Evolutionary conservation across 768 basidiomycete species (phyloP).

Genomic region (Mycena rebaudengoi): DNA sequence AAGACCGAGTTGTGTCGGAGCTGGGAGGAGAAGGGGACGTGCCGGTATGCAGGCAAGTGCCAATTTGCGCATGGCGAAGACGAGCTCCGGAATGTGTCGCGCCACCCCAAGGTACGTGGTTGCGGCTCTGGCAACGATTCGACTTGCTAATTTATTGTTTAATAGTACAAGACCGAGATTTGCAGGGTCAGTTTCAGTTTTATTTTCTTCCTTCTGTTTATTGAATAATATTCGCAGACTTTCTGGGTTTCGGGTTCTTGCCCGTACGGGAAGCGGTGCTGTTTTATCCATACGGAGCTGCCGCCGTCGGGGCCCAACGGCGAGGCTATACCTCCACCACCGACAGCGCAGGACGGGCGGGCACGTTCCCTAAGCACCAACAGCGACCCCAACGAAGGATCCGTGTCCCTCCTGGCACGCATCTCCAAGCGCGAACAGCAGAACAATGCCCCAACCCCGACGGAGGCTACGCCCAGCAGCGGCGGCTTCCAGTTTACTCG

Average conservation of each 20-base stretch:
- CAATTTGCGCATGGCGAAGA: constrained; percentile 95
- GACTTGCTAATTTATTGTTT: constrained; percentile 27
- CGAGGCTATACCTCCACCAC: constrained; percentile 61
- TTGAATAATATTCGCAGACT: constrained; percentile 55
- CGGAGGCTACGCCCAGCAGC: constrained; percentile 54
- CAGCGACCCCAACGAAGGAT: constrained; percentile 81
- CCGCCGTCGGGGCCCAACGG: constrained; percentile 69
- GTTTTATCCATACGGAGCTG: constrained; percentile 92
- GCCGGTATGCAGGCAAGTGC: constrained; percentile 88
- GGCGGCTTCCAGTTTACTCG: constrained; percentile 63
- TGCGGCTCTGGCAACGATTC: constrained; percentile 5
- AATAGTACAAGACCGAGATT: constrained; percentile 92
- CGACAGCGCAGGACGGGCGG: constrained; percentile 59
- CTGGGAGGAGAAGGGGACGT: constrained; percentile 91
- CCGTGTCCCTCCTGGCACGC: constrained; percentile 78
- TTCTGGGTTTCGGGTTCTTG: constrained; percentile 96
- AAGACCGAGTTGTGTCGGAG: constrained; percentile 92
- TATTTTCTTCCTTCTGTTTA: constrained; percentile 16
- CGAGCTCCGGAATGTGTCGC: constrained; percentile 82
- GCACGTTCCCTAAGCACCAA: constrained; percentile 77
- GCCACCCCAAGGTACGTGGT: constrained; percentile 83
- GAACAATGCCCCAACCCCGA: constrained; percentile 57
- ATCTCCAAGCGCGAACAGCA: constrained; percentile 70
- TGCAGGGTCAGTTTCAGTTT: constrained; percentile 70
- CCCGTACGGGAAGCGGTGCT: constrained; percentile 91